Evolutionary conservation across 2,329 filamentous ascomycete species (phyloP).

Genomic region (Penicillium sp.): DNA sequence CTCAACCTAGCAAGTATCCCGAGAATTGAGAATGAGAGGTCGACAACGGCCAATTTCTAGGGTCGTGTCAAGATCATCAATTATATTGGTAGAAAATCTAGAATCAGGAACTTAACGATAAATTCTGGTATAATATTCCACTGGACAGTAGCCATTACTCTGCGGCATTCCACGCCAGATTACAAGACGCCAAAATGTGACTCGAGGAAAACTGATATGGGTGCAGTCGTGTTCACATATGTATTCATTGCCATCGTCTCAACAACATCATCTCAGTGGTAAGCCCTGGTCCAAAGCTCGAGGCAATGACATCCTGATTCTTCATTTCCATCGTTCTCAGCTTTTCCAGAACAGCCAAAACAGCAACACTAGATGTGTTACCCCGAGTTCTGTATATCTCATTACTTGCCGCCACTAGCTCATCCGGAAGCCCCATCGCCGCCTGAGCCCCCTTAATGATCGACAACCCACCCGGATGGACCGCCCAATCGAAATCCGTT

Average conservation of each 20-base stretch:
- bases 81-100: too few relatives aligned
- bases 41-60: too few relatives aligned
- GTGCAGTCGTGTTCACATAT: neutral
- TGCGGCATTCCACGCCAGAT: too few relatives aligned
- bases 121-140: too few relatives aligned
- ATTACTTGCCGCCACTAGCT: neutral
- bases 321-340: neutral
- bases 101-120: too few relatives aligned
- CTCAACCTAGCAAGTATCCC: too few relatives aligned
- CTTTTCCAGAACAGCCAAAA: neutral
- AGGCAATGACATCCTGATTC: neutral
- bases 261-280: neutral
- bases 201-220: neutral
- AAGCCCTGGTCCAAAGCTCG: neutral
- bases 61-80: too few relatives aligned
- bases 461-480: neutral
- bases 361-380: slow-evolving; percentile 1
- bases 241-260: neutral
- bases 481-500: neutral
- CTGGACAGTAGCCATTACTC: too few relatives aligned
- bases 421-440: neutral
- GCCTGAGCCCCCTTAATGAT: neutral
- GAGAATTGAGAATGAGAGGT: too few relatives aligned
- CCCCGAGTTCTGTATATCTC: neutral
- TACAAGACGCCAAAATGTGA: too few relatives aligned